Percentiles rank a stretch among this genome's conserved stretches.
phyloP scores from a whole-genome alignment of 352 stramenopile genomes.

The Globisporangium solare region DNA sequence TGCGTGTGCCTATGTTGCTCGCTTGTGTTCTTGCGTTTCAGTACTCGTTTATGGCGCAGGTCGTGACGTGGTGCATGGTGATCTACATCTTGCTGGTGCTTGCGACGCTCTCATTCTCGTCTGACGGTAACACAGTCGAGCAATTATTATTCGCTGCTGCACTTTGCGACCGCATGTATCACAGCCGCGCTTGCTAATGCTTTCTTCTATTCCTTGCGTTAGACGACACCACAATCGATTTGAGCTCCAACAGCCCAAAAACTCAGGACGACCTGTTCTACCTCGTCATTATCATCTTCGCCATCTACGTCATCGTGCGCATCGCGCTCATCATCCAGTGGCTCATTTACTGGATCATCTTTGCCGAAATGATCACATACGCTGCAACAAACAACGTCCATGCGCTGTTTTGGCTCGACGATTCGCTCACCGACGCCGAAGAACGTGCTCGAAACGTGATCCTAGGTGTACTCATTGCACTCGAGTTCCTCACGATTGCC shows the following conservation, averaged over 20 bases:
- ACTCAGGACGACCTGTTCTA: conserved; percentile 49
- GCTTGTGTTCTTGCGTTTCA: neutral
- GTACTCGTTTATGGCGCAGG: conserved; percentile 30
- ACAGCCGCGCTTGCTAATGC: no score
- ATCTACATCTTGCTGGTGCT: conserved; percentile 32
- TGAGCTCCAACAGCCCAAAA: conserved; percentile 11
- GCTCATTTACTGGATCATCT: conserved; percentile 81
- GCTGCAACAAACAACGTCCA: conserved; percentile 41
- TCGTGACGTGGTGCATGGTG: conserved; percentile 33
- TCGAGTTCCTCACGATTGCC: conserved; percentile 41
- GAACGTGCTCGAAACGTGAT: conserved; percentile 18
- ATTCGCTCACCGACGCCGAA: conserved; percentile 28
- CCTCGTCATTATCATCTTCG: conserved; percentile 34
- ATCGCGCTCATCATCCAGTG: conserved; percentile 75
- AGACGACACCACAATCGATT: conserved; percentile 4
- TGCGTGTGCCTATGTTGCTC: no score
- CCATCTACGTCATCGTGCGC: conserved; percentile 63
- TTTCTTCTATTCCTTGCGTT: neutral
- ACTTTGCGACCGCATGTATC: no score
- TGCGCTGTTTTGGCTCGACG: conserved; percentile 44
- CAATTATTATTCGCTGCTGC: no score
- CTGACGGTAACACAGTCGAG: conserved; percentile 3
- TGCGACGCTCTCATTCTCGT: conserved; percentile 14
- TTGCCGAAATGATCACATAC: conserved; percentile 56
- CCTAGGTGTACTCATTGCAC: conserved; percentile 24